Base-by-base conservation (phyloP, 371 early-diverging fungal genomes). In the Mortierella sp. region DNA sequence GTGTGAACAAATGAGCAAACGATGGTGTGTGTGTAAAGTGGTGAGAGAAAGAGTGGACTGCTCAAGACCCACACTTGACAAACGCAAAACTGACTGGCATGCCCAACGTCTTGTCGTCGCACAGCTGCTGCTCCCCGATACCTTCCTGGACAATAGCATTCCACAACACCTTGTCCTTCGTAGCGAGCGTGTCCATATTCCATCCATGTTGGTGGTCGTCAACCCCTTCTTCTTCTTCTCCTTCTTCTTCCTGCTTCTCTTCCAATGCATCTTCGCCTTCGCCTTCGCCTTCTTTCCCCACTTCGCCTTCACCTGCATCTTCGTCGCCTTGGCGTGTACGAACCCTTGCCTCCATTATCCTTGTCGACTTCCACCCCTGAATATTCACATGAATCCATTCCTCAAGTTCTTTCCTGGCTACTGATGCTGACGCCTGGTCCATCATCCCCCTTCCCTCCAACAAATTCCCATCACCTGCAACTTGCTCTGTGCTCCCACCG, bases 141-240 rank as follows among this genome's bases (percentile, higher is more conserved):
- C n/a, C n/a, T n/a, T 45, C 54, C 12, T 46, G 18, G 12, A 18
- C 19, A 18, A 58, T 58, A 1, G 51, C 27, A 5, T 10, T 41
- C 60, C 60, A 60, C 43, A 60, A 43, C 1, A 60, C 30, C 26
- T 19, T 34, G 52, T 60, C 60, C 30, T 60, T 60, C 26, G 19
- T 12, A 1, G 42, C 24, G 18, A 50, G 31, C 58, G 83, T 49
- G 94, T 48, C 95, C 95, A 38, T 94, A 95, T 65, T 96, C 96
- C 47, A 91, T 34, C 34, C 34, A 4, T 34, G 34, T 34, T 7
- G 7, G 7, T 4, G 34, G 34, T 34, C 34, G 72, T 96, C 96
- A 21, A 83, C 82, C 53, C 91, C 84, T 61, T 89, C 60, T 5
- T 43, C 56, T 5, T 12, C 4, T 19, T 19, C 54, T 39, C 19